These are phyloP conservation scores for Oryza punctata DNA, from an alignment of 176 grass and related monocot genomes.

Conservation along the genomic window DNA sequence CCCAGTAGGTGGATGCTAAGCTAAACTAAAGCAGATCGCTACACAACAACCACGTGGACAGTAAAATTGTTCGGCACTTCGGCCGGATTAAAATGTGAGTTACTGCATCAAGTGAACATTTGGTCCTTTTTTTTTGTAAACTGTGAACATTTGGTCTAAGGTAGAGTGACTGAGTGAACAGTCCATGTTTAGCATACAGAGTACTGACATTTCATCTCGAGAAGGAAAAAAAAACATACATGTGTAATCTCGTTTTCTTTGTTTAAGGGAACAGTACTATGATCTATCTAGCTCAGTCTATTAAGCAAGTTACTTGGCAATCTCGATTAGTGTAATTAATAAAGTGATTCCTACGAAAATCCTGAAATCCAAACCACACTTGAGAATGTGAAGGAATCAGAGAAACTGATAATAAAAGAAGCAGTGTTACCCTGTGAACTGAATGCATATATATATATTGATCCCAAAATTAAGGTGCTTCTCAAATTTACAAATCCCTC, in stretches of 20 bases:
- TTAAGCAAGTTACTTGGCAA: not conserved
- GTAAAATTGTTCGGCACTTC: not conserved
- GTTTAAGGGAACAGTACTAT: no score
- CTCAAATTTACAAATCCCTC: slow-evolving; percentile 38
- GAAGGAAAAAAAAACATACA: no score
- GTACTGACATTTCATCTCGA: no score
- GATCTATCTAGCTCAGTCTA: not conserved
- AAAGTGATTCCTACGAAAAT: no score
- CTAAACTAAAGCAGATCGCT: not conserved
- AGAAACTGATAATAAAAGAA: not conserved
- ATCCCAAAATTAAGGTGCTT: not conserved
- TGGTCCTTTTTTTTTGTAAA: no score
- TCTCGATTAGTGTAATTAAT: not conserved
- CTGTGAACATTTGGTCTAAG: no score
- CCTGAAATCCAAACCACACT: not conserved
- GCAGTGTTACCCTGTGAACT: not conserved
- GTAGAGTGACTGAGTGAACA: no score
- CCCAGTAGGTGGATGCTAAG: not conserved
- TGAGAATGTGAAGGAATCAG: not conserved
- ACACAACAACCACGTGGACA: not conserved
- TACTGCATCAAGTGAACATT: not conserved
- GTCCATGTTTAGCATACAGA: no score
- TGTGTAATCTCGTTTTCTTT: no score
- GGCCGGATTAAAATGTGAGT: not conserved
- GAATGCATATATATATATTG: not conserved